phyloP scores from a whole-genome alignment of 768 basidiomycete species.

The Rhodotorula diobovata region DNA sequence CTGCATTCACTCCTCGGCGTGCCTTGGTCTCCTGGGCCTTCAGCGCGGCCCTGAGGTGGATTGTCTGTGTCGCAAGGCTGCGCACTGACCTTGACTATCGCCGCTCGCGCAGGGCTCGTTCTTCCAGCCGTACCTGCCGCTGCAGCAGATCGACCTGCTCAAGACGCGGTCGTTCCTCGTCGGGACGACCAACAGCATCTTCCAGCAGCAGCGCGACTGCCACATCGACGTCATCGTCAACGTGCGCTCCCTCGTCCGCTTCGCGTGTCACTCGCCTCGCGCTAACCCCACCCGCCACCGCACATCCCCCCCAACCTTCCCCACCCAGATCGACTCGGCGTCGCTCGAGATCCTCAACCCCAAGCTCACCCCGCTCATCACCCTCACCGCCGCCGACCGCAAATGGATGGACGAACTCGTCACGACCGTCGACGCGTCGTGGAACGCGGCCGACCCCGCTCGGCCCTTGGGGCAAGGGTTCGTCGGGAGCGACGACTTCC shows the following conservation, averaged over 20 bases:
- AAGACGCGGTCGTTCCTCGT: conserved; percentile 73
- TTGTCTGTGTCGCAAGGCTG: no score
- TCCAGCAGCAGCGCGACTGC: conserved; percentile 81
- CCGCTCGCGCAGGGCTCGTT: conserved; percentile 74
- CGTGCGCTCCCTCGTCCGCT: conserved; percentile 51
- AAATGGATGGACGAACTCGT: conserved; percentile 83
- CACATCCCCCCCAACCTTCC: background rate
- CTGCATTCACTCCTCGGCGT: background rate
- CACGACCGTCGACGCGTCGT: conserved; percentile 74
- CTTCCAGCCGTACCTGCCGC: conserved; percentile 94
- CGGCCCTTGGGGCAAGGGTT: conserved; percentile 67
- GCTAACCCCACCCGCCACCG: background rate
- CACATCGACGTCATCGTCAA: conserved; percentile 79
- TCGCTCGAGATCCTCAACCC: conserved; percentile 80
- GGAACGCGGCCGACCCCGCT: conserved; percentile 63
- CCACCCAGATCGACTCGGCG: conserved; percentile 71
- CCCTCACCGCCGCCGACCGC: conserved; percentile 82
- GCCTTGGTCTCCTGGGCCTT: background rate
- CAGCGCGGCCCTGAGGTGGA: no score
- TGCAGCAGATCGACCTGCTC: conserved; percentile 89
- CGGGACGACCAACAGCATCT: conserved; percentile 86
- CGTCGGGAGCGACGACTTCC: conserved; percentile 91
- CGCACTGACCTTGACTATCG: no score
- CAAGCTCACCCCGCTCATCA: conserved; percentile 68
- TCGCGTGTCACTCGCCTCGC: background rate